Conservation (phyloP, 345 rosid species). For the Cardamine chenopodiifolia region DNA sequence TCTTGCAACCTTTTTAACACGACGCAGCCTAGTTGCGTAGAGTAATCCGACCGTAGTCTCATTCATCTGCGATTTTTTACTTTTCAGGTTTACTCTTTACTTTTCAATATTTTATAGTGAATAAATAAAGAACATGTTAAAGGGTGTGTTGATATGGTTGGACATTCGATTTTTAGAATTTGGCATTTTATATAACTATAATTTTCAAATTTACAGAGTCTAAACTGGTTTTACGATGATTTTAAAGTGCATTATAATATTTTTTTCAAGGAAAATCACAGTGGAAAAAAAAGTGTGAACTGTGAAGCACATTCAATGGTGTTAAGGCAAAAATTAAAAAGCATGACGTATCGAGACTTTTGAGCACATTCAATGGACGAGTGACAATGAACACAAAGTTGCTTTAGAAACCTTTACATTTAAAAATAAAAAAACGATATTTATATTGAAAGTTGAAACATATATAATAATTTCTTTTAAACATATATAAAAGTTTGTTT, state of each 20-base stretch:
- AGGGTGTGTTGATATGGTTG: neutral
- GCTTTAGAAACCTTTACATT: neutral
- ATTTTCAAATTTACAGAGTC: neutral
- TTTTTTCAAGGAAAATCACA: neutral
- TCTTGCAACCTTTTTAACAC: constrained; percentile 16
- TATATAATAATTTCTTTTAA: neutral
- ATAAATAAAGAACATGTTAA: neutral
- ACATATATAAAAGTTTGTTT: neutral
- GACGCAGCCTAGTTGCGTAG: neutral
- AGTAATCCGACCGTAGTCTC: neutral
- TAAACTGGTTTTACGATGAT: neutral
- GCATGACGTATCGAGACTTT: constrained; percentile 15
- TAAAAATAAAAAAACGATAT: neutral
- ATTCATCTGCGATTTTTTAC: neutral
- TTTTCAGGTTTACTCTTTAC: neutral
- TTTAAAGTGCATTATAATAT: neutral
- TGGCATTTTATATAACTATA: too few relatives aligned
- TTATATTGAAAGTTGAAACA: neutral
- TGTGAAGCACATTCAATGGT: constrained; percentile 32
- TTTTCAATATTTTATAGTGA: neutral
- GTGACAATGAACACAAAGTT: constrained; percentile 14
- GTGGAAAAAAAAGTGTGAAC: constrained; percentile 5
- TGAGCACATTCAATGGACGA: constrained; percentile 33
- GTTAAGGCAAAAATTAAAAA: neutral
- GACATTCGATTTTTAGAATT: neutral